Conservation (phyloP, 805 yeast species). For the Candida ovalis region DNA sequence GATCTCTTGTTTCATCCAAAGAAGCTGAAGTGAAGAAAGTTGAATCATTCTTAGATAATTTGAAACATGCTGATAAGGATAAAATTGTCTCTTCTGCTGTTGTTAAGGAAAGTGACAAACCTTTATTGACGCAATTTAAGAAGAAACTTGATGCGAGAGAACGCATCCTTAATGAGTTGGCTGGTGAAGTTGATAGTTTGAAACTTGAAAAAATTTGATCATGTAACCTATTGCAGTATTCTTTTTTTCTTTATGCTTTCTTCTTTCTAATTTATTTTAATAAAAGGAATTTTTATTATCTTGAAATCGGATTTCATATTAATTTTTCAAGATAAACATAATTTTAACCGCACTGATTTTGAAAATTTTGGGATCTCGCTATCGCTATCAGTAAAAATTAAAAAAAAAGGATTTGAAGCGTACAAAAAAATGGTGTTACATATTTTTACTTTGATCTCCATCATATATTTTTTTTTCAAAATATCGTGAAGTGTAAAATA, state of each 20-base stretch:
- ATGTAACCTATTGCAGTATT: neutral
- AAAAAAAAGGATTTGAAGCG: no score
- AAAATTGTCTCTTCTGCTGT: slow-evolving; percentile 1
- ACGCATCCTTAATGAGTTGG: slow-evolving; percentile 9
- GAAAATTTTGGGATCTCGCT: no score
- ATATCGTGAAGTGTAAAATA: neutral
- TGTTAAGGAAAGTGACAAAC: slow-evolving; percentile 1
- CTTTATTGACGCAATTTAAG: slow-evolving; percentile 12
- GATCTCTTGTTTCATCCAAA: slow-evolving; percentile 13
- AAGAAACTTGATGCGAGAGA: slow-evolving; percentile 17
- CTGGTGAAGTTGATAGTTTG: slow-evolving; percentile 5
- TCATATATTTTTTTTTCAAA: neutral
- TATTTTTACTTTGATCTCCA: no score
- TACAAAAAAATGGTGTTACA: no score
- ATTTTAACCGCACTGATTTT: neutral
- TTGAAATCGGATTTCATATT: no score
- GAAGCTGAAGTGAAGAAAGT: slow-evolving; percentile 15
- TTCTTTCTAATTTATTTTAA: neutral
- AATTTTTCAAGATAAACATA: no score
- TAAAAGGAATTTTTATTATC: no score
- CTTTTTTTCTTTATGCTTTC: neutral
- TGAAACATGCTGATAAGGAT: slow-evolving; percentile 18
- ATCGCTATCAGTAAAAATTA: no score
- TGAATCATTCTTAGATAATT: slow-evolving; percentile 9
- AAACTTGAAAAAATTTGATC: slow-evolving; percentile 3